phyloP scores from a whole-genome alignment of 805 yeast genomes.

The Lipomyces spencermartinsiae region DNA sequence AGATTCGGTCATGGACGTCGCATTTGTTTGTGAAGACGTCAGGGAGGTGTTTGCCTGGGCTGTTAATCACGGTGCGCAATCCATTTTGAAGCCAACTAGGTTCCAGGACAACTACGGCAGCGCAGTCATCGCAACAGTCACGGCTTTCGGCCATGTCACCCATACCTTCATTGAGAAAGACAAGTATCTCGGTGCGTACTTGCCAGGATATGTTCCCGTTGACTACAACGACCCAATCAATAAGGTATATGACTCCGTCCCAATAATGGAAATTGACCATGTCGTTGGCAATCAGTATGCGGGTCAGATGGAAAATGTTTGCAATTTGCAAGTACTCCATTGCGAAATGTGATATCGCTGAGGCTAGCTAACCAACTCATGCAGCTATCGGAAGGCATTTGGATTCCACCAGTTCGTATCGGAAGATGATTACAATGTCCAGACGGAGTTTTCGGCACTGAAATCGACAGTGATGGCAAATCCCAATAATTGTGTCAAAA shows the following conservation, averaged over 20 bases:
- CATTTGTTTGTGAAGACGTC: slow-evolving; percentile 65
- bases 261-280: slow-evolving; percentile 65
- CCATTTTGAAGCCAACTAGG: slow-evolving; percentile 45
- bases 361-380: background rate
- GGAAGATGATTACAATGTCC: slow-evolving; percentile 78
- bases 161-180: slow-evolving; percentile 69
- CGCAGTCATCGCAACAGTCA: slow-evolving; percentile 59
- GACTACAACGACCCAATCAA: slow-evolving; percentile 39
- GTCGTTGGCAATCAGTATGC: slow-evolving; percentile 81
- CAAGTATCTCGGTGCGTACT: slow-evolving; percentile 51
- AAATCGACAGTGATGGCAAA: slow-evolving; percentile 80
- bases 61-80: slow-evolving; percentile 58
- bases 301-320: slow-evolving; percentile 65
- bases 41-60: slow-evolving; percentile 56
- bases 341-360: background rate
- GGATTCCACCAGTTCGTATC: slow-evolving; percentile 86
- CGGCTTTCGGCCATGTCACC: slow-evolving; percentile 64
- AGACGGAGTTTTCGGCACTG: slow-evolving; percentile 71
- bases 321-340: slow-evolving; percentile 47
- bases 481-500: slow-evolving; percentile 65
- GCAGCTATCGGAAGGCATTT: slow-evolving; percentile 61
- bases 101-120: slow-evolving; percentile 57
- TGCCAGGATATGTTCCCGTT: slow-evolving; percentile 56
- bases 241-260: slow-evolving; percentile 48
- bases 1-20: slow-evolving; percentile 79